A percentile compares a stretch with the other conserved stretches of the same genome.
phyloP scores from a whole-genome alignment of 441 rosid species.

The Aleurites moluccanus region DNA sequence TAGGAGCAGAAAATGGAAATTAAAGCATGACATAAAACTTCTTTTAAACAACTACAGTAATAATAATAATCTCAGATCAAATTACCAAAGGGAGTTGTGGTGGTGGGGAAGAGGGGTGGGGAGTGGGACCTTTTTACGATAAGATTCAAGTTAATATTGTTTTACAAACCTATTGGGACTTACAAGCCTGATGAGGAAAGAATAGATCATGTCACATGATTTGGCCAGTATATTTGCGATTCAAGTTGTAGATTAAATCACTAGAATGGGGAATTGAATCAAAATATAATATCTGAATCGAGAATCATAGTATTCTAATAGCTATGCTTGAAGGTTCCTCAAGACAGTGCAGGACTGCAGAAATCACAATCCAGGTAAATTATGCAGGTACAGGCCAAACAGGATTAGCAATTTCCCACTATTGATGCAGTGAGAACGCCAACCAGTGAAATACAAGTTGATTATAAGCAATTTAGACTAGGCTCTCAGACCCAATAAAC shows the following conservation, averaged over 20 bases:
- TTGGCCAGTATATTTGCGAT: not conserved
- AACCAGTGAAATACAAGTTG: not conserved
- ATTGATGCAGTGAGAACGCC: not conserved
- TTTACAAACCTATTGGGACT: not conserved
- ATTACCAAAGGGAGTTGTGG: not conserved
- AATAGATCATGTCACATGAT: not conserved
- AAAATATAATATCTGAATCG: not conserved
- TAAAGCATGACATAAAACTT: not conserved
- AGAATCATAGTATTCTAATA: not conserved
- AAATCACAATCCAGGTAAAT: not conserved
- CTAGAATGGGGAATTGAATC: not conserved
- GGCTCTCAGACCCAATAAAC: not conserved
- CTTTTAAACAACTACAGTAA: too few species aligned
- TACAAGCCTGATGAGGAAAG: not conserved
- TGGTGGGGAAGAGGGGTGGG: not conserved
- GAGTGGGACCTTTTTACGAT: not conserved
- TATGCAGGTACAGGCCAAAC: not conserved
- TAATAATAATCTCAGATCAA: not conserved
- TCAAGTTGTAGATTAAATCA: not conserved
- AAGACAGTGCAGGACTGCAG: not conserved
- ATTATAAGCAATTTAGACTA: not conserved
- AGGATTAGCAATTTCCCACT: not conserved
- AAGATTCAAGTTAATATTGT: too few species aligned
- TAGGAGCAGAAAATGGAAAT: not conserved
- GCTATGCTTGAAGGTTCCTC: not conserved